phyloP scores from a whole-genome alignment of 352 stramenopile species.

The Phytophthora litchii region DNA sequence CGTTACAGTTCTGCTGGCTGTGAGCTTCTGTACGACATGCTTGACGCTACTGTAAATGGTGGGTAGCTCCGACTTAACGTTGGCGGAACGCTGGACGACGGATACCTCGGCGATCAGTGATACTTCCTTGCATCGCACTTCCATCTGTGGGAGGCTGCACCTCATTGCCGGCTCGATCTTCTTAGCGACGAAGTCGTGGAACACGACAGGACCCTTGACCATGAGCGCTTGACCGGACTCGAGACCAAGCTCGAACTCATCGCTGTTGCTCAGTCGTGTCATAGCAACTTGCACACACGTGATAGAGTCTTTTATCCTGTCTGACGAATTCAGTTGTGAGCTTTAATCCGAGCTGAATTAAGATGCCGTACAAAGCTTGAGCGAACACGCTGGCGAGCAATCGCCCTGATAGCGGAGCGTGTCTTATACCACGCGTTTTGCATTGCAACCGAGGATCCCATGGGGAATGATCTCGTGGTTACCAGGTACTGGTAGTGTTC shows the following conservation, averaged over 20 bases:
- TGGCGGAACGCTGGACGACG: slow-evolving; percentile 12
- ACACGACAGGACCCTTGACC: slow-evolving; percentile 21
- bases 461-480: slow-evolving; percentile 21
- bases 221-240: slow-evolving; percentile 27
- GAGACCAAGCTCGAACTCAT: no score
- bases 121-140: slow-evolving; percentile 43
- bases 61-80: slow-evolving; percentile 27
- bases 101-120: slow-evolving; percentile 33
- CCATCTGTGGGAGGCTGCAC: slow-evolving; percentile 36
- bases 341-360: slow-evolving; percentile 13
- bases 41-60: slow-evolving; percentile 37
- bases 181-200: slow-evolving; percentile 30
- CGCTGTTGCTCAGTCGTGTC: no score
- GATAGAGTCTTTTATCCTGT: neutral
- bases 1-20: slow-evolving; percentile 9
- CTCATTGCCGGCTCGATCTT: slow-evolving; percentile 29
- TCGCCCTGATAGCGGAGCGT: slow-evolving; percentile 14
- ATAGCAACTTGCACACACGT: no score
- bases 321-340: slow-evolving; percentile 16
- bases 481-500: no score
- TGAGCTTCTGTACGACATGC: slow-evolving; percentile 19
- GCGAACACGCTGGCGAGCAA: slow-evolving; percentile 19
- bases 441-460: slow-evolving; percentile 14
- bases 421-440: slow-evolving; percentile 13
- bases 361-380: slow-evolving; percentile 12